Percentiles rank a stretch among this genome's conserved stretches.
phyloP scores from a whole-genome alignment of 345 rosid genomes.

The Xanthoceras sorbifolium region DNA sequence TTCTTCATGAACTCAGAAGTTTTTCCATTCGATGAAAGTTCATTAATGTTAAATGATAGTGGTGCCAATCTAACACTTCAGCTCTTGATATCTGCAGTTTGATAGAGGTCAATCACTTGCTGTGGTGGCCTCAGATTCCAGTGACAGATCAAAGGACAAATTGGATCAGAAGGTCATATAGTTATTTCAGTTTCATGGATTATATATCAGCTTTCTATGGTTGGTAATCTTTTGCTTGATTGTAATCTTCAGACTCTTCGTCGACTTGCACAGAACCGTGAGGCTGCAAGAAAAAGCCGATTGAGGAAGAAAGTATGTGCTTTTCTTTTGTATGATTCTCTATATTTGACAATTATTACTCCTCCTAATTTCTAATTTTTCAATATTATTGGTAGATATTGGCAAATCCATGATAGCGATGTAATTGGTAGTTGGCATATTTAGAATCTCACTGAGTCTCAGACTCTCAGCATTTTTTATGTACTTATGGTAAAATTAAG shows the following conservation, averaged over 20 bases:
- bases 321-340: background rate
- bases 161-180: slow-evolving; percentile 86
- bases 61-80: slow-evolving; percentile 18
- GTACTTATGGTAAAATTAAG: background rate
- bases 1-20: slow-evolving; percentile 2
- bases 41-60: slow-evolving; percentile 13
- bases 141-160: slow-evolving; percentile 91
- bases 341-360: background rate
- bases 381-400: background rate
- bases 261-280: slow-evolving; percentile 97
- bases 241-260: slow-evolving; percentile 75
- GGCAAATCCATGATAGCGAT: background rate
- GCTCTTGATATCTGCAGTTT: slow-evolving; percentile 49
- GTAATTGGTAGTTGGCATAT: background rate
- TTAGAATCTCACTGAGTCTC: background rate
- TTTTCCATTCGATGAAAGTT: slow-evolving; percentile 10
- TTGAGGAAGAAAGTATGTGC: slow-evolving; percentile 79
- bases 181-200: slow-evolving; percentile 17
- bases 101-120: slow-evolving; percentile 53
- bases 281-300: slow-evolving; percentile 98
- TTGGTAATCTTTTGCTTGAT: slow-evolving; percentile 24
- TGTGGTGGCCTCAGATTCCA: slow-evolving; percentile 78
- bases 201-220: slow-evolving; percentile 3
- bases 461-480: background rate
- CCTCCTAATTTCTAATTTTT: background rate